phyloP scores from a whole-genome alignment of 2,329 filamentous ascomycete genomes.

The Coniochaeta prunicola region DNA sequence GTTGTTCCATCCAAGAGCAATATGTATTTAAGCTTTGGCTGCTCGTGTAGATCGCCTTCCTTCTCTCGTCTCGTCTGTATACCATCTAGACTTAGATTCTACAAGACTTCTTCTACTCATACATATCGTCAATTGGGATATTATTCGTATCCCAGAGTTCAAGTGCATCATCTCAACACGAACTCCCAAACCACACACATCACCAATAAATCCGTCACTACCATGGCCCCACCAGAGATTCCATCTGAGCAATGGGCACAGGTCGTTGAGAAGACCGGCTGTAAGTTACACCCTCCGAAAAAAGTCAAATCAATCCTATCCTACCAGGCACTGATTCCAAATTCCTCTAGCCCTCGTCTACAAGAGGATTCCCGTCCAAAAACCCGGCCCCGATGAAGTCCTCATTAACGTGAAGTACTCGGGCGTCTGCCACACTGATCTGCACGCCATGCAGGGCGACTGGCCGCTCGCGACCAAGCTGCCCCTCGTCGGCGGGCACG shows the following conservation, averaged over 20 bases:
- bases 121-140: background rate
- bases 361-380: conserved; percentile 75
- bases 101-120: background rate
- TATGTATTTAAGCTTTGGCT: background rate
- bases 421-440: conserved; percentile 86
- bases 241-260: conserved; percentile 87
- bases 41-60: background rate
- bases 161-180: background rate
- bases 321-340: conserved; percentile 3
- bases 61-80: background rate
- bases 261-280: conserved; percentile 74
- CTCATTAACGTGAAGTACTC: conserved; percentile 87
- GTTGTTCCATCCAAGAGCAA: too few species aligned
- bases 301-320: too few species aligned
- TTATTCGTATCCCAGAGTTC: background rate
- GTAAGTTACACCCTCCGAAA: conserved; percentile 44
- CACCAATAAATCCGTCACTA: conserved; percentile 8
- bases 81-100: background rate
- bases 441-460: conserved; percentile 74
- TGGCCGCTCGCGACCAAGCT: conserved; percentile 81
- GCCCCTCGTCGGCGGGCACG: conserved; percentile 76
- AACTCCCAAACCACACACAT: background rate
- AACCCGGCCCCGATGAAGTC: conserved; percentile 82
- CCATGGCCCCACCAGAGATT: conserved; percentile 45
- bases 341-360: conserved; percentile 48